Evolutionary conservation across 1,284 basidiomycete genomes (phyloP), one percentile per base, ranked within the genome.

Genomic region (Cryptococcus maquisensis): DNA sequence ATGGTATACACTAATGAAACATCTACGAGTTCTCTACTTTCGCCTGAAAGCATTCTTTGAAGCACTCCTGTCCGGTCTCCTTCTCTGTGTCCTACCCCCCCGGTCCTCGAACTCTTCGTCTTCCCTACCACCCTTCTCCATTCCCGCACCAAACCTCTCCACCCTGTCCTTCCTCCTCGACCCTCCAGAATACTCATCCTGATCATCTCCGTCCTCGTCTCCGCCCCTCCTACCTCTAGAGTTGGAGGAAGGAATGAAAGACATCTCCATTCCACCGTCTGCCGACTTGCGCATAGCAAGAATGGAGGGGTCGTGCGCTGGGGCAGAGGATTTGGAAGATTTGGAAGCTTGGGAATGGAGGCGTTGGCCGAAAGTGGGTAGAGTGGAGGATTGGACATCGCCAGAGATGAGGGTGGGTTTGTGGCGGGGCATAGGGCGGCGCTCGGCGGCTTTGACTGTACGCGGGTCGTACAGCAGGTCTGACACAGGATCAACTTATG

Each of bases 11-110:
- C 7, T 20, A 18, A 12, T 3, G 7, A 42, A 42, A 12, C 18
- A 23, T 32, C 28, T 32, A 32, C 28, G 6, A 6, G 28, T 32
- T 10, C 28, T 36, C 44, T 53, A 76, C 56, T 68, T 57, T 49
- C 65, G 55, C 72, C 84, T 79, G 72, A 93, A 91, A 3, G 83
- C 83, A 74, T 92, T 92, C 78, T 85, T 91, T 72, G 87, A 90
- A 46, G 90, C 90, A 69, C 90, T 93, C 54, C 90, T 79, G 56
- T 87, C 82, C 4, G 83, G 84, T 64, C 83, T 82, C 67, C 90
- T 77, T 63, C 87, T 79, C 44, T 86, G 81, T 24, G 81, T 86
- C 69, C 90, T 78, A 16, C 90, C 90, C 51, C 65, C 66, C 49
- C 74, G 56, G 21, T 65, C 68, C 21, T 62, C 59, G 78, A 81